phyloP scores from a whole-genome alignment of 148 eudicot genomes.

The Dysphania ambrosioides region DNA sequence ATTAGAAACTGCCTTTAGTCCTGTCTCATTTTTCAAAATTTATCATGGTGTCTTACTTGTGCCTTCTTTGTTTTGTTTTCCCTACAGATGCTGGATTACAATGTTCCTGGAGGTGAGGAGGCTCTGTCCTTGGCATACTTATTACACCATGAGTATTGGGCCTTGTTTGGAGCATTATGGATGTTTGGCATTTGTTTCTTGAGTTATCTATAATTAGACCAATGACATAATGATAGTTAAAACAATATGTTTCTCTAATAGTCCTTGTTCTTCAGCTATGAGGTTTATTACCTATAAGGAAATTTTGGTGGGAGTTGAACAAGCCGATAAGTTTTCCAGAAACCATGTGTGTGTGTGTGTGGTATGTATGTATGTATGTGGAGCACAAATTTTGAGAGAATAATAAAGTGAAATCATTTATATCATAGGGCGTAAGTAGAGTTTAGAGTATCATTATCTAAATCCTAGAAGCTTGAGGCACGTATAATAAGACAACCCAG shows the following conservation, averaged over 20 bases:
- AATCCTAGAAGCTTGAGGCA: neutral
- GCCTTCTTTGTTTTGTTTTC: conserved; percentile 2
- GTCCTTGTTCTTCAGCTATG: neutral
- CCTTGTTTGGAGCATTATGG: conserved; percentile 4
- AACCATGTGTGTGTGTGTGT: too few species aligned
- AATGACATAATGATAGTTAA: neutral
- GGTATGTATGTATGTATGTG: too few species aligned
- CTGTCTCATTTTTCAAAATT: neutral
- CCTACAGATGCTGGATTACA: conserved; percentile 85
- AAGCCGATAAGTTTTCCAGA: neutral
- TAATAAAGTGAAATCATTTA: neutral
- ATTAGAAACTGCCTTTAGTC: neutral
- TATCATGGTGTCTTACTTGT: neutral
- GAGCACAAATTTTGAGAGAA: too few species aligned
- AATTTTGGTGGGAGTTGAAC: neutral
- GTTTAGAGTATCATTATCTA: neutral
- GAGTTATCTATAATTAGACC: neutral
- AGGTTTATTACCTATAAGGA: neutral
- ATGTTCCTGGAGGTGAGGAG: conserved; percentile 86
- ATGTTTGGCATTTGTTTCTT: conserved; percentile 6
- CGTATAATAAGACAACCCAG: neutral
- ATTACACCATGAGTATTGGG: conserved; percentile 7
- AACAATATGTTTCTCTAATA: neutral
- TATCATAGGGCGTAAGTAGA: neutral
- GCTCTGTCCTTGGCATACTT: neutral